Conservation (phyloP, 441 rosid species). For the Erysimum pusillum region DNA sequence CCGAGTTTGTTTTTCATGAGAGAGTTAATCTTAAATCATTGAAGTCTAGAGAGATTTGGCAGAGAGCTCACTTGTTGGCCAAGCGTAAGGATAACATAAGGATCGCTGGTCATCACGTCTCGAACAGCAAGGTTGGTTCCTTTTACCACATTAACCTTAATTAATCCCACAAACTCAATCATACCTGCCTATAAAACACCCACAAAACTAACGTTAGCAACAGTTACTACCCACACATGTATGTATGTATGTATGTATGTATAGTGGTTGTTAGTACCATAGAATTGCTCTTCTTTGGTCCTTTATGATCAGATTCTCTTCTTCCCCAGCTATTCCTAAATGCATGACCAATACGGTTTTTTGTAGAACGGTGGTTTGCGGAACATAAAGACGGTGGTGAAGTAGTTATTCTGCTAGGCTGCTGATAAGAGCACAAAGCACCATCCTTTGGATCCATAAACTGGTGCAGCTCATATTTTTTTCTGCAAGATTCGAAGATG, state of each 20-base stretch:
- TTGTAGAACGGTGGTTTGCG: conserved; percentile 51
- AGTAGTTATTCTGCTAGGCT: conserved; percentile 36
- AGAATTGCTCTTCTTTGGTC: conserved; percentile 70
- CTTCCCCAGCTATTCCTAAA: conserved; percentile 93
- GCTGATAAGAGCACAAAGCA: conserved; percentile 52
- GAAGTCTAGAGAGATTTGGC: conserved; percentile 12
- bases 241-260: conserved; percentile 25
- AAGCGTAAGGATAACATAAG: conserved; percentile 84
- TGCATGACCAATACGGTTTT: conserved; percentile 74
- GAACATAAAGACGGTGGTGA: conserved; percentile 52
- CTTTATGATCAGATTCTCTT: conserved; percentile 72
- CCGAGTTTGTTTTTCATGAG: conserved; percentile 5
- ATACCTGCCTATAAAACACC: conserved; percentile 83
- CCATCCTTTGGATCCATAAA: conserved; percentile 58
- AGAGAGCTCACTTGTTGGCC: conserved; percentile 84
- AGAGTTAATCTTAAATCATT: conserved; percentile 22
- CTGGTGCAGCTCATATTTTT: conserved; percentile 81
- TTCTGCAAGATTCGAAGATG: conserved; percentile 56
- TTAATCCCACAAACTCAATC: conserved; percentile 95
- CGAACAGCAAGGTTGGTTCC: conserved; percentile 95
- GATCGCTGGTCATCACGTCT: conserved; percentile 91
- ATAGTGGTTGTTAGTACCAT: conserved; percentile 54
- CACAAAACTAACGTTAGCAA: conserved; percentile 24
- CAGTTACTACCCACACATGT: conserved; percentile 38
- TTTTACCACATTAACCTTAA: conserved; percentile 92